Conservation (phyloP, 768 basidiomycete species). For the Lactarius trivialis region DNA sequence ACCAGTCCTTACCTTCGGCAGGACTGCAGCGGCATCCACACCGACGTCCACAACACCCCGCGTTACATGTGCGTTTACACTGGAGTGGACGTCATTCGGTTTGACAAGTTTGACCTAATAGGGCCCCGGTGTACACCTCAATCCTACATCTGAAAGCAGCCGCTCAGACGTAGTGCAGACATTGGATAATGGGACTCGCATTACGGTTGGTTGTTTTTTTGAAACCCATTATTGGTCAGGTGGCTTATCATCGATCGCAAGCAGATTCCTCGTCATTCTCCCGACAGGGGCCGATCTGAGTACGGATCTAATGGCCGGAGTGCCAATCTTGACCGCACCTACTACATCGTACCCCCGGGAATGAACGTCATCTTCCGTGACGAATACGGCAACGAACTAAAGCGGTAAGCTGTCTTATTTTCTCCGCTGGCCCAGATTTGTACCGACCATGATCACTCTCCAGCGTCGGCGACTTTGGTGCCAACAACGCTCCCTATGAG, state of each 20-base stretch:
- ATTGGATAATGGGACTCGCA: conserved; percentile 15
- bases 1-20: background rate
- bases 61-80: conserved; percentile 5
- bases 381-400: conserved; percentile 20
- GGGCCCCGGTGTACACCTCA: background rate
- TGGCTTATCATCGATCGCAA: background rate
- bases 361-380: conserved; percentile 24
- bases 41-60: conserved; percentile 7
- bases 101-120: conserved; percentile 3
- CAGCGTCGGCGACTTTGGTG: conserved; percentile 22
- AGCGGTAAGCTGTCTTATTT: conserved; percentile 9
- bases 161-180: conserved; percentile 20
- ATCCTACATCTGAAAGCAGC: conserved; percentile 7
- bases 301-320: background rate
- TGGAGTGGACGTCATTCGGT: background rate
- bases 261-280: conserved; percentile 12
- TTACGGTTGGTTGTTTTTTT: conserved; percentile 7
- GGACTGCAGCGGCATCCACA: background rate
- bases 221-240: too few relatives aligned
- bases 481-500: background rate
- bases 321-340: conserved; percentile 14
- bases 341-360: conserved; percentile 23
- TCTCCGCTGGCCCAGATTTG: background rate
- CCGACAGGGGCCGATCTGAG: conserved; percentile 2
- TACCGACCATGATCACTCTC: background rate